phyloP scores from a whole-genome alignment of 2,329 filamentous ascomycete genomes.

The Apiospora malaysiana region DNA sequence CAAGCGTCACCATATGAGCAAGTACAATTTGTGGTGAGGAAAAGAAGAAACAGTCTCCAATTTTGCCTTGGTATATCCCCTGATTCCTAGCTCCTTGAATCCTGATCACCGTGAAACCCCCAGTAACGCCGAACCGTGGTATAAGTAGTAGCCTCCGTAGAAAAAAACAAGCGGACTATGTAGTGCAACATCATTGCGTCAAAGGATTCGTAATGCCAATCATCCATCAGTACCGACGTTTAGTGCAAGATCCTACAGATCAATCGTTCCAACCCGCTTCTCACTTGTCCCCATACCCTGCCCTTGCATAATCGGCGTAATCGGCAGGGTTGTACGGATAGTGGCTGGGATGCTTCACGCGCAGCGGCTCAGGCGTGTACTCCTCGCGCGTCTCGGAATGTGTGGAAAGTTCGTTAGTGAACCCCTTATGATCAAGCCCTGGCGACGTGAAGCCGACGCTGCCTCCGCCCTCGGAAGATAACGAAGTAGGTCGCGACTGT shows the following conservation, averaged over 20 bases:
- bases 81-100: not conserved
- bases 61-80: slow-evolving; percentile 12
- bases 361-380: slow-evolving; percentile 37
- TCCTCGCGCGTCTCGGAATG: slow-evolving; percentile 56
- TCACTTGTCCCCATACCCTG: slow-evolving; percentile 20
- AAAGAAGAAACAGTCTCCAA: not conserved
- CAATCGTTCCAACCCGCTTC: not conserved
- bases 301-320: slow-evolving; percentile 25
- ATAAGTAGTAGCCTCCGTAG: not conserved
- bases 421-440: slow-evolving; percentile 47
- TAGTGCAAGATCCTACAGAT: not conserved
- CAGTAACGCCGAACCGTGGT: not conserved
- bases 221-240: not conserved
- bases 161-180: not conserved
- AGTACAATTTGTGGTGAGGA: no score
- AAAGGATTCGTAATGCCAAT: not conserved
- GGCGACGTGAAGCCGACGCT: slow-evolving; percentile 45
- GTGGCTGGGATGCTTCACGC: slow-evolving; percentile 30
- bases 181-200: no score
- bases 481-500: slow-evolving; percentile 44
- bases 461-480: slow-evolving; percentile 38
- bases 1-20: not conserved
- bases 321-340: slow-evolving; percentile 28
- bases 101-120: not conserved
- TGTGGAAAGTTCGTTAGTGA: slow-evolving; percentile 51